These are phyloP conservation scores for Cytospora piceae DNA, from an alignment of 2,329 filamentous ascomycete genomes.

Conservation along the genomic window DNA sequence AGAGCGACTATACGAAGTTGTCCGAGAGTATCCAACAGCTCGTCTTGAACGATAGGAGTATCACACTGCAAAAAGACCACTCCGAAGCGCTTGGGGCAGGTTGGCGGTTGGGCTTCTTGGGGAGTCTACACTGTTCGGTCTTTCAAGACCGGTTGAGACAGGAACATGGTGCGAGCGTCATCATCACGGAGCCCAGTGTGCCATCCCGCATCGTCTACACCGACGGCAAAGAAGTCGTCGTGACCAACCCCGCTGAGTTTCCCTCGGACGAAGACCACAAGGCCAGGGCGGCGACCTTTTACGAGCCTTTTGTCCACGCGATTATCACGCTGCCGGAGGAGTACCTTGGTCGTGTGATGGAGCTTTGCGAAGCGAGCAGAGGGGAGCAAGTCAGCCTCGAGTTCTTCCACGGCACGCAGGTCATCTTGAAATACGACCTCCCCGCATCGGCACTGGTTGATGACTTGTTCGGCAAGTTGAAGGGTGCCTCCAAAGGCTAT, in stretches of 20 bases:
- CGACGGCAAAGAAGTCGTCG: constrained; percentile 75
- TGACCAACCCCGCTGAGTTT: constrained; percentile 87
- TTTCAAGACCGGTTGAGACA: constrained; percentile 94
- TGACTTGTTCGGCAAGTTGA: constrained; percentile 96
- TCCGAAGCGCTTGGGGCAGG: constrained; percentile 92
- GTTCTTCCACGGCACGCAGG: constrained; percentile 90
- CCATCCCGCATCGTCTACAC: constrained; percentile 84
- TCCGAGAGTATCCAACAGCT: constrained; percentile 95
- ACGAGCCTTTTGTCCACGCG: constrained; percentile 71
- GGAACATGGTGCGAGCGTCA: constrained; percentile 92
- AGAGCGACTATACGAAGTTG: constrained; percentile 81
- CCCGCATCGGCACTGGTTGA: constrained; percentile 90
- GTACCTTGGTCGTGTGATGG: constrained; percentile 91
- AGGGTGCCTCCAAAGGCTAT: constrained; percentile 92
- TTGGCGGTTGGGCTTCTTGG: constrained; percentile 91
- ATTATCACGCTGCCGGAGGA: constrained; percentile 93
- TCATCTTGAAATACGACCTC: constrained; percentile 91
- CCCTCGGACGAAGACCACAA: constrained; percentile 66
- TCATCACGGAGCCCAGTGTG: constrained; percentile 95
- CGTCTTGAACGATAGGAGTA: constrained; percentile 90
- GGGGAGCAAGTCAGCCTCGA: constrained; percentile 86
- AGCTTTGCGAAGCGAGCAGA: constrained; percentile 88
- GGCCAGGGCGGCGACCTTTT: constrained; percentile 49
- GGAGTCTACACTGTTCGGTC: constrained; percentile 98
- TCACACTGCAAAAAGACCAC: constrained; percentile 91